Conservation (phyloP, 768 basidiomycete species). For the Agrocybe pediades region DNA sequence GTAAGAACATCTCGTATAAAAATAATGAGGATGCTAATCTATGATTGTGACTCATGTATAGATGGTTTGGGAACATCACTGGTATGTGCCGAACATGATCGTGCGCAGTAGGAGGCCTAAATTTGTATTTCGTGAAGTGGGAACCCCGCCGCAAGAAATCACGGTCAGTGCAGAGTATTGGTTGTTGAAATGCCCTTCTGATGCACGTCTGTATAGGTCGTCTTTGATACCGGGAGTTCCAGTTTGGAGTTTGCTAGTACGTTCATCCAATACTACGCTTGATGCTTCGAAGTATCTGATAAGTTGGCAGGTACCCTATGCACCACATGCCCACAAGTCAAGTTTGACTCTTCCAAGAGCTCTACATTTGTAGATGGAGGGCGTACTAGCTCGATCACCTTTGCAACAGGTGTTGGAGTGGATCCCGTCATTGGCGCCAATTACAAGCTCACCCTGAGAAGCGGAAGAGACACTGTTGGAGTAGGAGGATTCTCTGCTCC, state of each 20-base stretch:
- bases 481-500: conserved; percentile 45
- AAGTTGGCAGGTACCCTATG: conserved; percentile 44
- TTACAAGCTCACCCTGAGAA: conserved; percentile 47
- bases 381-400: conserved; percentile 44
- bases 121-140: conserved; percentile 33
- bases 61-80: conserved; percentile 56
- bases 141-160: conserved; percentile 53
- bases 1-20: conserved; percentile 27
- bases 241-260: conserved; percentile 51
- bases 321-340: conserved; percentile 41
- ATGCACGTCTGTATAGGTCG: conserved; percentile 35
- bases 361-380: conserved; percentile 52
- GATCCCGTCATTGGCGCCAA: conserved; percentile 52
- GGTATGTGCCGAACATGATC: conserved; percentile 24
- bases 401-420: conserved; percentile 56
- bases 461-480: conserved; percentile 48
- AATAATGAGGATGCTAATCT: background rate
- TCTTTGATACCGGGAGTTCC: conserved; percentile 59
- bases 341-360: conserved; percentile 50
- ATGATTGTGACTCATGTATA: conserved; percentile 16
- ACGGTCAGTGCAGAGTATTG: conserved; percentile 27
- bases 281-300: background rate
- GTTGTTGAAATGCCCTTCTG: conserved; percentile 2
- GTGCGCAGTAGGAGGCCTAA: conserved; percentile 5
- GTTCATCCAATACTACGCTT: conserved; percentile 9